Evolutionary conservation across 495 filamentous ascomycete species (phyloP).

Genomic region (Immersiella caudata): DNA sequence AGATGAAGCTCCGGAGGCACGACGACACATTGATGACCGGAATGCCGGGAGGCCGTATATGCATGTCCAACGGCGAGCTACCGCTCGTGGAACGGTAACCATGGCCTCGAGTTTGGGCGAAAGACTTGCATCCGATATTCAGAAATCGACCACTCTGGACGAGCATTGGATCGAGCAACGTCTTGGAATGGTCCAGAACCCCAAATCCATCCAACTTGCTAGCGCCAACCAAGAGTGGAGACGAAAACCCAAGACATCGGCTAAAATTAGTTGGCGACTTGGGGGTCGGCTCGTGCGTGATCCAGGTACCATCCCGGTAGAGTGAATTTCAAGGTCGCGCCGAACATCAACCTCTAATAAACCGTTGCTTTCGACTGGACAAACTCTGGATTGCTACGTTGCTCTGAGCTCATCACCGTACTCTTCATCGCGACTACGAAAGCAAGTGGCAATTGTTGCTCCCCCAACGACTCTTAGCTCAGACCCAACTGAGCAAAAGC

Average conservation of each 20-base stretch:
- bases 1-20: neutral
- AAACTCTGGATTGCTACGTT: neutral
- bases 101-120: neutral
- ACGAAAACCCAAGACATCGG: neutral
- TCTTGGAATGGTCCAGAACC: neutral
- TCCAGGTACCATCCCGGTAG: neutral
- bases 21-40: neutral
- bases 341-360: neutral
- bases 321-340: slow-evolving; percentile 1
- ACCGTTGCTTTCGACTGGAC: neutral
- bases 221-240: neutral
- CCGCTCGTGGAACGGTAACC: neutral
- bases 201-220: neutral
- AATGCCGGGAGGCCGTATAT: neutral
- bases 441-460: neutral
- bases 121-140: neutral
- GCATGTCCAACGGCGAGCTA: neutral
- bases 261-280: neutral
- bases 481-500: neutral
- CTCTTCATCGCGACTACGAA: neutral
- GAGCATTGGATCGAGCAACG: neutral
- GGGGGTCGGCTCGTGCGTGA: neutral
- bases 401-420: neutral
- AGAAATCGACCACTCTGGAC: neutral
- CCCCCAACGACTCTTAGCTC: neutral